Conservation (phyloP, 768 basidiomycete genomes). For the Phanerodontia chrysosporium region DNA sequence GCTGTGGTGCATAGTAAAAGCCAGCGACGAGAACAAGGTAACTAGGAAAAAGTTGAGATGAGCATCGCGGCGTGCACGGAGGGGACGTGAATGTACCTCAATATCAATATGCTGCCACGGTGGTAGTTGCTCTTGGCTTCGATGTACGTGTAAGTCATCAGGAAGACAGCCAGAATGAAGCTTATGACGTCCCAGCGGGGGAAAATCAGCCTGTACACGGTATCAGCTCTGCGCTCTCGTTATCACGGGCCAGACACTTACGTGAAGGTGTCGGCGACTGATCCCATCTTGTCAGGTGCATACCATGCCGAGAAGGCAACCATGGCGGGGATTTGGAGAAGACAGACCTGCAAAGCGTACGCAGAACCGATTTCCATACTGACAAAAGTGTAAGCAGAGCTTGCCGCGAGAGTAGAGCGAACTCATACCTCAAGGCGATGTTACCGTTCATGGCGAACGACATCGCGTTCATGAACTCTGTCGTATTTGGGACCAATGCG, state of each 20-base stretch:
- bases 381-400: not conserved
- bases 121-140: slow-evolving; percentile 99
- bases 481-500: slow-evolving; percentile 96
- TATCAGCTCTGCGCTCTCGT: not conserved
- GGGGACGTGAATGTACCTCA: slow-evolving; percentile 79
- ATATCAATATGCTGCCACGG: slow-evolving; percentile 89
- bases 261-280: slow-evolving; percentile 90
- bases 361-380: slow-evolving; percentile 99
- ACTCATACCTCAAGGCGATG: slow-evolving; percentile 82
- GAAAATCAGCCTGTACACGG: slow-evolving; percentile 75
- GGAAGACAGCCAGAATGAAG: slow-evolving; percentile 92
- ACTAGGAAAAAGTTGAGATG: slow-evolving; percentile 37
- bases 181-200: slow-evolving; percentile 97
- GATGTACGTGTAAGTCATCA: slow-evolving; percentile 98
- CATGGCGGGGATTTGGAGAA: slow-evolving; percentile 98
- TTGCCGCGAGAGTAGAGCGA: not conserved
- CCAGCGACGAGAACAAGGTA: slow-evolving; percentile 90
- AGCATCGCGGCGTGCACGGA: not conserved
- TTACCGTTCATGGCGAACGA: slow-evolving; percentile 96
- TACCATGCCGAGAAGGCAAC: slow-evolving; percentile 98
- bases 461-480: slow-evolving; percentile 99
- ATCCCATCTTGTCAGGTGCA: slow-evolving; percentile 79
- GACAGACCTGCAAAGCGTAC: slow-evolving; percentile 96
- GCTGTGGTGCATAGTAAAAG: slow-evolving; percentile 82
- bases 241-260: slow-evolving; percentile 38